Conservation (phyloP, 345 rosid genomes). For the Noccaea bulbosa region DNA sequence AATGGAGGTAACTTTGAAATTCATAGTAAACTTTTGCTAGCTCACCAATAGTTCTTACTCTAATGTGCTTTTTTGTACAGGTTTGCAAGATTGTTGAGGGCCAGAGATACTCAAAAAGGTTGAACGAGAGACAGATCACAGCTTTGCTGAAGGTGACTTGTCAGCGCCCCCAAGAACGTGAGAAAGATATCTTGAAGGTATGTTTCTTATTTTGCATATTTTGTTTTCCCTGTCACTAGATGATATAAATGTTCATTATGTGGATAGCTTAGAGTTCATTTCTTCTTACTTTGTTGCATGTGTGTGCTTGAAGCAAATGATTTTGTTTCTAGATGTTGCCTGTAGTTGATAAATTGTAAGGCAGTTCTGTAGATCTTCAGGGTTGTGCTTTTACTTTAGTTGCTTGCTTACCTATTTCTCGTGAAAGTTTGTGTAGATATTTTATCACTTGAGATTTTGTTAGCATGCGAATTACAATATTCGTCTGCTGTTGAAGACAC, state of each 20-base stretch:
- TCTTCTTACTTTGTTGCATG: conserved; percentile 9
- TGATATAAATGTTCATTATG: background rate
- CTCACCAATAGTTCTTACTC: background rate
- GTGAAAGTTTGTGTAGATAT: background rate
- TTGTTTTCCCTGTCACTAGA: conserved; percentile 12
- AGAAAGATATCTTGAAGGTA: conserved; percentile 79
- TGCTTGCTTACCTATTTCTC: background rate
- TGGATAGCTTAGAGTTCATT: background rate
- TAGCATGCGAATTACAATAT: background rate
- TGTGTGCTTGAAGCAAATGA: background rate
- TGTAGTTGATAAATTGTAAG: background rate
- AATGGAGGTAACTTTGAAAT: conserved; percentile 66
- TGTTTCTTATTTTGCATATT: background rate
- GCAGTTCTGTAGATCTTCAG: background rate
- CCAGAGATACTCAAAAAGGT: conserved; percentile 88
- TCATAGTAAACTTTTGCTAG: background rate
- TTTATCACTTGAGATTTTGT: background rate
- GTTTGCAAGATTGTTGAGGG: conserved; percentile 98
- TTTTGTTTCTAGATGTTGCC: conserved; percentile 9
- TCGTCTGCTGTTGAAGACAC: conserved; percentile 2
- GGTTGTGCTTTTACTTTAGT: background rate
- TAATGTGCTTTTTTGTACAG: conserved; percentile 46
- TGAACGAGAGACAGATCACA: conserved; percentile 95
- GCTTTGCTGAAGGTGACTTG: conserved; percentile 91
- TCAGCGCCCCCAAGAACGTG: conserved; percentile 87